Conservation (phyloP, 768 basidiomycete species). For the Rhodotorula graminis region DNA sequence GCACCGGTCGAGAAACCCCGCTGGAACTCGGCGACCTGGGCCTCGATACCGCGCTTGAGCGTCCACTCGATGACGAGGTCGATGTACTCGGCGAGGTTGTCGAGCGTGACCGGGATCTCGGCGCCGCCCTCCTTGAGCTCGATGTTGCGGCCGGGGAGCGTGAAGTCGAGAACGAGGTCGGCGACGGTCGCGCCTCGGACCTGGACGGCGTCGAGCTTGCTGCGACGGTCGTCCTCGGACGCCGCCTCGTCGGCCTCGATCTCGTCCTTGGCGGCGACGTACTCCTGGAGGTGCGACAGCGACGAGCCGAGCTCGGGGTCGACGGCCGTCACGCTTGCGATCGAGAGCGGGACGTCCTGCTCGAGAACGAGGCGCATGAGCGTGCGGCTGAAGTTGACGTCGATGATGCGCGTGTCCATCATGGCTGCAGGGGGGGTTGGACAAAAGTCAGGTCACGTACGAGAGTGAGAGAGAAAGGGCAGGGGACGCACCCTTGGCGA, state of each 20-base stretch:
- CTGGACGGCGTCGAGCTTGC: constrained; percentile 51
- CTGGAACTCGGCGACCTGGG: constrained; percentile 83
- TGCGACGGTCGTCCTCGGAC: constrained; percentile 39
- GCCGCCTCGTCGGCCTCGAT: constrained; percentile 53
- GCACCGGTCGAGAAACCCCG: constrained; percentile 72
- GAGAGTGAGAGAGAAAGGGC: too few relatives aligned
- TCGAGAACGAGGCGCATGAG: constrained; percentile 87
- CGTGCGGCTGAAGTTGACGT: constrained; percentile 88
- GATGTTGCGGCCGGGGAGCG: constrained; percentile 82
- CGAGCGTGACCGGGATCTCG: constrained; percentile 71
- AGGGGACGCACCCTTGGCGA: constrained; percentile 63
- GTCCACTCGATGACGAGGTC: constrained; percentile 80
- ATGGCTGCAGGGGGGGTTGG: constrained; percentile 58
- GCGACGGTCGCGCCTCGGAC: constrained; percentile 66
- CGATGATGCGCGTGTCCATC: constrained; percentile 94
- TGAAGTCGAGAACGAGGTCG: constrained; percentile 91
- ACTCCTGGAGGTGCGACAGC: constrained; percentile 66
- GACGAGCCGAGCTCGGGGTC: constrained; percentile 82
- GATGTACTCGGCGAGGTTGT: constrained; percentile 86
- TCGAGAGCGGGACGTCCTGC: constrained; percentile 73
- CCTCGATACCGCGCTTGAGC: constrained; percentile 68
- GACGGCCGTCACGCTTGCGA: constrained; percentile 71
- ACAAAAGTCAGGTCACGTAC: too few relatives aligned
- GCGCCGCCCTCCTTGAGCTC: constrained; percentile 83
- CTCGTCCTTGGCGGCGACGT: constrained; percentile 46